Base-by-base conservation (phyloP, 306 rosid species). In the Cicer cuneatum region DNA sequence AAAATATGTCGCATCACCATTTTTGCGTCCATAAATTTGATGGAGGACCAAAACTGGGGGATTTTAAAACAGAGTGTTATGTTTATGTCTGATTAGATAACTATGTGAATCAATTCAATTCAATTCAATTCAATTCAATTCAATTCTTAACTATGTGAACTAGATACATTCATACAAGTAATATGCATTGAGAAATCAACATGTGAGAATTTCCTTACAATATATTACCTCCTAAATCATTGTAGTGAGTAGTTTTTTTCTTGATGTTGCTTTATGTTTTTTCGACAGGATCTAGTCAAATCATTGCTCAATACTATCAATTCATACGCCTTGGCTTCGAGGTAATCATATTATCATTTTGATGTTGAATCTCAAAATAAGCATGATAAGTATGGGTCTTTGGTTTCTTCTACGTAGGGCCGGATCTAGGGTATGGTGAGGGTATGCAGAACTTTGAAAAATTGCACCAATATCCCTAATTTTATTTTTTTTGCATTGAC, bases 301-400 rank as follows among this genome's bases (percentile, higher is more conserved):
- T 92, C 29, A 92, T 92, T 58, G 92, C 98, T 78, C 98, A 92
- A 57, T 92, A 92, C 79, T 92, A 90, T 59, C 98, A 90, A 75
- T 83, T 92, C 33, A 90, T 92, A 51, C 83, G 98, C 49, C 92
- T 92, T 39, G 98, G 96, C 14, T 87, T 87, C 16, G 91, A 90
- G 98, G 96, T 90, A 89, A 70, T 2, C 63, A n/a, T 51, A 46
- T 19, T 60, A 24, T 49, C 39, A 41, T 67, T 47, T 56, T 13
- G 33, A 21, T 59, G 18, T 38, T 16, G 41, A 69, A 48, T 54
- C 69, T 54, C 71, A n/a, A 11, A 10, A 7, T 57, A 65, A 41
- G 60, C 71, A 57, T 72, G 58, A 74, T 38, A 29, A 62, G 69
- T 6, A 7, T 81, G 11, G n/a, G n/a, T 5, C 4, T 21, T 8